These are phyloP conservation scores for Alternaria conjuncta DNA, from an alignment of 2,329 filamentous ascomycete species.

Conservation along the genomic window DNA sequence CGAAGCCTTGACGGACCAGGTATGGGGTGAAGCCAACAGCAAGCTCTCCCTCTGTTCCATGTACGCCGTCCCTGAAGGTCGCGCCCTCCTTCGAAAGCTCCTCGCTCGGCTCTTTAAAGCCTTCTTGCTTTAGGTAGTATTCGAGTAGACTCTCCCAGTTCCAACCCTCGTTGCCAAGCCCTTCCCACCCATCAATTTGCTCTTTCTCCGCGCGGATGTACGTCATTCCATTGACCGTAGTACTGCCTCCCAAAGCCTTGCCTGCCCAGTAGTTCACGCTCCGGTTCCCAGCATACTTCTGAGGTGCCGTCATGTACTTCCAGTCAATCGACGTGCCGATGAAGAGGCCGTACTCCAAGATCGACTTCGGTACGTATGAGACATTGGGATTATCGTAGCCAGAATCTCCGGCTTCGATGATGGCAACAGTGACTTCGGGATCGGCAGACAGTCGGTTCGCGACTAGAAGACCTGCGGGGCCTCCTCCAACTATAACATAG, in stretches of 20 bases:
- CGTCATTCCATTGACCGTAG: constrained; percentile 53
- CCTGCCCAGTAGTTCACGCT: constrained; percentile 47
- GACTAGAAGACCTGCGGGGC: constrained; percentile 41
- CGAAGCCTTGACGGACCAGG: constrained; percentile 30
- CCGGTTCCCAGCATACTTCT: constrained; percentile 44
- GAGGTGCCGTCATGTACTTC: constrained; percentile 48
- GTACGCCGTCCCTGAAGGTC: constrained; percentile 25
- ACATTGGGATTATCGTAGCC: constrained; percentile 42
- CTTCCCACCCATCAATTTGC: constrained; percentile 45
- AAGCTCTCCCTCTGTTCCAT: constrained; percentile 34
- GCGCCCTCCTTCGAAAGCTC: constrained; percentile 29
- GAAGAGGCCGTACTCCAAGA: constrained; percentile 29
- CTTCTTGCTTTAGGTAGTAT: constrained; percentile 39
- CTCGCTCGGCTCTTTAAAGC: constrained; percentile 28
- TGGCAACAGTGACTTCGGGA: constrained; percentile 29
- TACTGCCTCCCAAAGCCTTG: constrained; percentile 53
- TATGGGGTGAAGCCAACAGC: constrained; percentile 38
- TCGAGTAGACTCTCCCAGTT: constrained; percentile 37
- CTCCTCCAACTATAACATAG: constrained; percentile 45
- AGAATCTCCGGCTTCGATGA: constrained; percentile 44
- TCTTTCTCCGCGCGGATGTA: constrained; percentile 43
- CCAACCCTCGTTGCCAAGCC: constrained; percentile 43
- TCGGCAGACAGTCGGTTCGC: constrained; percentile 38
- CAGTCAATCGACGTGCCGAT: constrained; percentile 49
- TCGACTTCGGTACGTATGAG: constrained; percentile 25